Conservation (phyloP, 2,329 filamentous ascomycete genomes). For the Nothomitra cinnamomea region DNA sequence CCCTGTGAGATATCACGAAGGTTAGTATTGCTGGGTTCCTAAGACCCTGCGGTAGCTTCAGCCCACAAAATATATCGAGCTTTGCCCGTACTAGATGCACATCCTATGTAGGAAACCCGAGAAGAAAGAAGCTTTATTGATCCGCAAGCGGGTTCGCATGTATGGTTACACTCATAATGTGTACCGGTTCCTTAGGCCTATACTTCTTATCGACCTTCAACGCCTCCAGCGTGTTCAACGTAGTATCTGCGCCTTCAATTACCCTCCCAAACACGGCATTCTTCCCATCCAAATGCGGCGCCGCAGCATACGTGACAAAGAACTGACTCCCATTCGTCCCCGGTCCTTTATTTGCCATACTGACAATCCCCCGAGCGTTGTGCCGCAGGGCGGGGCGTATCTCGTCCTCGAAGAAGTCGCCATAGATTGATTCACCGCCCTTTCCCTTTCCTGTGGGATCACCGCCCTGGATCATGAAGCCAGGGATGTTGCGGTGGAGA, state of each 20-base stretch:
- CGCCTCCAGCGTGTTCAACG: constrained; percentile 53
- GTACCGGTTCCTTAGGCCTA: constrained; percentile 47
- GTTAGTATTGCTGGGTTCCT: too few species aligned
- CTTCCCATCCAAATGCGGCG: constrained; percentile 64
- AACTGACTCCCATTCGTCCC: constrained; percentile 65
- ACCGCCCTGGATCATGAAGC: constrained; percentile 69
- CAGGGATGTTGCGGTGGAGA: constrained; percentile 65
- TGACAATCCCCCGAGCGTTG: constrained; percentile 50
- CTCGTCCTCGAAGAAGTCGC: constrained; percentile 61
- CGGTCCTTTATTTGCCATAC: constrained; percentile 65
- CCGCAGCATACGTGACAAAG: constrained; percentile 62
- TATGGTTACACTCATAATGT: constrained; percentile 52
- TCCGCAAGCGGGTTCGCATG: constrained; percentile 66
- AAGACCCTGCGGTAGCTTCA: too few species aligned
- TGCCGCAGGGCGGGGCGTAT: constrained; percentile 54
- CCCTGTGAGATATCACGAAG: too few species aligned
- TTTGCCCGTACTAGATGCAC: too few species aligned
- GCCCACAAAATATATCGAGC: too few species aligned
- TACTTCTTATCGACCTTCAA: constrained; percentile 64
- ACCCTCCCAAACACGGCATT: constrained; percentile 74
- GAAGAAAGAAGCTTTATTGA: constrained; percentile 12
- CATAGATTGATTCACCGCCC: constrained; percentile 57
- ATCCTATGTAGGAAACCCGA: too few species aligned
- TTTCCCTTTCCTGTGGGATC: constrained; percentile 42
- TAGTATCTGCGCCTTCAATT: constrained; percentile 22